Base-by-base conservation (phyloP, 176 grass and related monocot species). In the Oryza brachyantha region DNA sequence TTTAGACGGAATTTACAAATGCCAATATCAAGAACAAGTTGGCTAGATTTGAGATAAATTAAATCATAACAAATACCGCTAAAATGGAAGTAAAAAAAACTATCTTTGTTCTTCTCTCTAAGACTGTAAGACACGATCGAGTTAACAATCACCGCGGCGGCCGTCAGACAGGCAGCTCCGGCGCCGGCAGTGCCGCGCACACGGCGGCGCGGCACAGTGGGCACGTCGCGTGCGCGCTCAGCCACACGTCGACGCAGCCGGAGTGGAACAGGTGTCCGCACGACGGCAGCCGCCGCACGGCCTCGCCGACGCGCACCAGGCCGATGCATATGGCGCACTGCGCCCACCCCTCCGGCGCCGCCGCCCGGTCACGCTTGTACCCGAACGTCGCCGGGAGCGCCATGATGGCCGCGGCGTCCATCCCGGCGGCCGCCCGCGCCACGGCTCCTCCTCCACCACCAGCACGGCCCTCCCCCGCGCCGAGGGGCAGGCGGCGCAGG, bases 201-300 rank as follows among this genome's bases (percentile, higher is more conserved):
- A 66, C 43, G 61, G 61, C 35, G 28, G 77, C 72, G 39, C 90
- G 86, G 72, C 90, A 92, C 7, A 88, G 45, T 64, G 86, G 86
- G 57, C 86, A 92, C 36, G 78, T 83, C 9, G 86, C 72, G 61
- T 83, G 81, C 74, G 68, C 74, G 13, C 55, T 22, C 45, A 92
- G 60, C 90, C 90, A 88, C 59, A 78, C 60, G 68, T 79, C 81
- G 55, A 92, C n/a, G 82, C 89, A 91, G 2, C 4, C 89, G 5
- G 48, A 54, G 64, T 92, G 90, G 79, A 92, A 92, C 31, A 72
- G 66, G 69, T 92, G 86, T 0, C 65, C 80, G 71, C 90, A 92
- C 5, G n/a, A 36, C 29, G 83, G 79, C 59, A 84, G 52, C 70
- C 78, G 40, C 29, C 75, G 78, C 50, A 88, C 80, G 0, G 48